These are phyloP conservation scores for Asterophora lycoperdoides DNA, from an alignment of 768 basidiomycete species.

Conservation along the genomic window DNA sequence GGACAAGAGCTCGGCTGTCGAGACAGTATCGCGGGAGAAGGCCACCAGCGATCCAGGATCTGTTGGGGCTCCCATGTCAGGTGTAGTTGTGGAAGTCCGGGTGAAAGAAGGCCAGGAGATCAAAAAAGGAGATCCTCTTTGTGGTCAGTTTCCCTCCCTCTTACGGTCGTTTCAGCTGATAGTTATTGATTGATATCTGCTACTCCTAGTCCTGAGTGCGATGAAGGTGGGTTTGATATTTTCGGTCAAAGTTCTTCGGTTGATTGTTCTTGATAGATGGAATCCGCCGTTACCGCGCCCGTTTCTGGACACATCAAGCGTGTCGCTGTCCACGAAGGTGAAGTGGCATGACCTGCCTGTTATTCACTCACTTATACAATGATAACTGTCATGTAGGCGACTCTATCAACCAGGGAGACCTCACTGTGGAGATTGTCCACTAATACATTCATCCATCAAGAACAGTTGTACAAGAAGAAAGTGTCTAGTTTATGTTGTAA, in stretches of 20 bases:
- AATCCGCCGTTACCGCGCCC: slow-evolving; percentile 92
- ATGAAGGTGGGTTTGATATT: slow-evolving; percentile 72
- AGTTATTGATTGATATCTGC: slow-evolving; percentile 8
- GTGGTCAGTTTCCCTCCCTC: slow-evolving; percentile 51
- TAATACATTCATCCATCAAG: slow-evolving; percentile 14
- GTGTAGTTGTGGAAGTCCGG: slow-evolving; percentile 96
- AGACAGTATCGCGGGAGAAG: slow-evolving; percentile 92
- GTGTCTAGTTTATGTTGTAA: slow-evolving; percentile 8
- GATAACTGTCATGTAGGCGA: slow-evolving; percentile 52
- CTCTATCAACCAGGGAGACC: slow-evolving; percentile 91
- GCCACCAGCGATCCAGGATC: slow-evolving; percentile 91
- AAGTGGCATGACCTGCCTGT: slow-evolving; percentile 14
- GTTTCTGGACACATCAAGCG: slow-evolving; percentile 96
- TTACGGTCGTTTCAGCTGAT: slow-evolving; percentile 17
- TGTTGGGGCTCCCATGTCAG: slow-evolving; percentile 97
- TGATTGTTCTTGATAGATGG: slow-evolving; percentile 65
- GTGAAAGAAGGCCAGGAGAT: slow-evolving; percentile 98
- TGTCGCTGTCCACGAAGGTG: slow-evolving; percentile 85
- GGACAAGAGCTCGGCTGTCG: slow-evolving; percentile 96
- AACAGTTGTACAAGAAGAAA: slow-evolving; percentile 3
- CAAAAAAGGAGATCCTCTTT: slow-evolving; percentile 95
- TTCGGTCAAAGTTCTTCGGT: slow-evolving; percentile 6
- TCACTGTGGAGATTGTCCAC: slow-evolving; percentile 79
- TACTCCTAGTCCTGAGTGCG: slow-evolving; percentile 74
- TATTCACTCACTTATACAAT: not conserved